Conservation (phyloP, 2,329 filamentous ascomycete species). For the Exophiala bonariae region DNA sequence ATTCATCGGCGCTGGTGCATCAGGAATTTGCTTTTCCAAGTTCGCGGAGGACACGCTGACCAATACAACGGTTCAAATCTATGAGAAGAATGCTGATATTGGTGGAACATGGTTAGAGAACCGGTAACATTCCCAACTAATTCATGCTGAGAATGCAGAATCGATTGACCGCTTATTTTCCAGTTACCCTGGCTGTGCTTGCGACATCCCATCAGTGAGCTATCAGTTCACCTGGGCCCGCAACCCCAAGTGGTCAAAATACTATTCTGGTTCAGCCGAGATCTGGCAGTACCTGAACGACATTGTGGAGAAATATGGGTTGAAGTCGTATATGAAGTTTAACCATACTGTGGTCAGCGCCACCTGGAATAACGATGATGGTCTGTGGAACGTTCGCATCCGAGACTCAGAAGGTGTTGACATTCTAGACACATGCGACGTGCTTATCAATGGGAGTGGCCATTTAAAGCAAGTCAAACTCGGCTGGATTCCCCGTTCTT, state of each 20-base stretch:
- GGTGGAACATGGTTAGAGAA: slow-evolving; percentile 34
- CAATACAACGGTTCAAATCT: slow-evolving; percentile 23
- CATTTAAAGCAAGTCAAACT: slow-evolving; percentile 41
- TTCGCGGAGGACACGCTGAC: slow-evolving; percentile 15
- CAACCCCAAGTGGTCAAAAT: slow-evolving; percentile 52
- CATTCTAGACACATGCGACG: slow-evolving; percentile 50
- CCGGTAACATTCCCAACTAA: too few species aligned
- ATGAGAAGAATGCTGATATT: slow-evolving; percentile 31
- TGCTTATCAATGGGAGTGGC: slow-evolving; percentile 33
- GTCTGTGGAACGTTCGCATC: slow-evolving; percentile 28
- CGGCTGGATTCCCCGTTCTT: slow-evolving; percentile 32
- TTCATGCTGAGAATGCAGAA: too few species aligned
- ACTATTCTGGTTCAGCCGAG: slow-evolving; percentile 61
- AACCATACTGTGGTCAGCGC: slow-evolving; percentile 55
- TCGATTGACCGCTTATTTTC: too few species aligned
- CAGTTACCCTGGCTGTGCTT: slow-evolving; percentile 32
- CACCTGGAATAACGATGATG: slow-evolving; percentile 51
- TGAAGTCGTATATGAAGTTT: slow-evolving; percentile 60
- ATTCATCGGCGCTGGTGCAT: slow-evolving; percentile 24
- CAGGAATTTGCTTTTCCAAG: slow-evolving; percentile 30
- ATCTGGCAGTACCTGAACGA: slow-evolving; percentile 54
- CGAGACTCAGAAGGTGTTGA: slow-evolving; percentile 40
- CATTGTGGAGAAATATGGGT: slow-evolving; percentile 26
- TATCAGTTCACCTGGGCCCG: slow-evolving; percentile 40
- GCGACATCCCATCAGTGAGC: slow-evolving; percentile 31